These are phyloP conservation scores for Puccinellia tenuiflora DNA, from an alignment of 176 grass and related monocot genomes.

Conservation along the genomic window DNA sequence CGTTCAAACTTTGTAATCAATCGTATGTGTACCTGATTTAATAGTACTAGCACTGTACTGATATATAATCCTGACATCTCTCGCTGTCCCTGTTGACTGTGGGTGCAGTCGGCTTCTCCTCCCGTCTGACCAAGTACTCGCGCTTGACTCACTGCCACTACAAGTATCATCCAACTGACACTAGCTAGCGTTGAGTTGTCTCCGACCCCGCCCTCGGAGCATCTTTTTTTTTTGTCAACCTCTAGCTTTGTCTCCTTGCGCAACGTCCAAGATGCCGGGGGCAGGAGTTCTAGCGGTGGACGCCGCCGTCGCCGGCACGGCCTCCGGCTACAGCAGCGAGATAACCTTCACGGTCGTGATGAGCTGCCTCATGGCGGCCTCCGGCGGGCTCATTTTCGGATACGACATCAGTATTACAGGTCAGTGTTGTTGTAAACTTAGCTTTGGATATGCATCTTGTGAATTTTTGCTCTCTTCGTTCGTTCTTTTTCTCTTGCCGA, in stretches of 20 bases:
- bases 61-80: neutral
- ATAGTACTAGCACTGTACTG: neutral
- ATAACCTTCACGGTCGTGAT: slow-evolving; percentile 53
- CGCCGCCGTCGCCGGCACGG: neutral
- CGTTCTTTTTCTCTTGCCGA: neutral
- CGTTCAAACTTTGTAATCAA: neutral
- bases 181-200: slow-evolving; percentile 1
- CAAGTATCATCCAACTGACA: slow-evolving; percentile 16
- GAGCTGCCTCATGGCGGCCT: slow-evolving; percentile 70
- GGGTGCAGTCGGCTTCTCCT: neutral
- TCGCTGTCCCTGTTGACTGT: neutral
- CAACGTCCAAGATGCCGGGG: neutral
- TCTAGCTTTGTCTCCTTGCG: neutral
- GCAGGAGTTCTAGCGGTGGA: neutral
- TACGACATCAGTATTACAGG: slow-evolving; percentile 82
- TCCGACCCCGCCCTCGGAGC: neutral
- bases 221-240: neutral
- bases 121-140: neutral
- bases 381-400: slow-evolving; percentile 74
- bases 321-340: slow-evolving; percentile 37
- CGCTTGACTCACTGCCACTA: neutral
- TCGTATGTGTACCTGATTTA: neutral
- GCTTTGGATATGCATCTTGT: neutral
- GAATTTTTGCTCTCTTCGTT: neutral
- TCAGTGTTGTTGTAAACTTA: neutral